A percentile compares a stretch with the other conserved stretches of the same genome.
Evolutionary conservation across 2,329 filamentous ascomycete species (phyloP).

Genomic region (Knufia fluminis): DNA sequence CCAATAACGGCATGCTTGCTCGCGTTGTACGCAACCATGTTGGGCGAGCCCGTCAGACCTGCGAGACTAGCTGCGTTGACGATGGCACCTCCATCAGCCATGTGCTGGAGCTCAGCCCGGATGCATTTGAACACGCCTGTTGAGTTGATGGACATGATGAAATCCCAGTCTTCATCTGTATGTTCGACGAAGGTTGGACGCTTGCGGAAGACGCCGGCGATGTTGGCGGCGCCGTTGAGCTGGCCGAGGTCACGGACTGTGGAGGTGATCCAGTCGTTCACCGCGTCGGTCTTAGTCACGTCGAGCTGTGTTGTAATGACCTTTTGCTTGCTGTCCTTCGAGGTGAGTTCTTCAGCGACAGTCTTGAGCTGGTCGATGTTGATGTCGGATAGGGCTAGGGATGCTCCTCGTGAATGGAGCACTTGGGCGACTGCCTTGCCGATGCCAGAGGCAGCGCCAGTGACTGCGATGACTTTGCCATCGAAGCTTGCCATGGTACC

Average conservation of each 20-base stretch:
- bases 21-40: conserved; percentile 33
- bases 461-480: conserved; percentile 11
- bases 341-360: conserved; percentile 12
- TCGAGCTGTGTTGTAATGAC: conserved; percentile 10
- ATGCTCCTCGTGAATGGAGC: conserved; percentile 14
- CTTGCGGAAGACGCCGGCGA: conserved; percentile 17
- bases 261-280: conserved; percentile 10
- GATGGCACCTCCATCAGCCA: conserved; percentile 12
- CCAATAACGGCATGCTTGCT: conserved; percentile 38
- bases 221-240: conserved; percentile 12
- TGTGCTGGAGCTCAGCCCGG: conserved; percentile 7
- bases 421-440: conserved; percentile 15
- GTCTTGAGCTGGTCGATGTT: conserved; percentile 10
- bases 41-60: conserved; percentile 9
- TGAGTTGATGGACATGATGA: conserved; percentile 8
- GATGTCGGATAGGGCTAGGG: conserved; percentile 13
- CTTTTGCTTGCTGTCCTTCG: conserved; percentile 6
- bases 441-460: conserved; percentile 15
- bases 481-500: neutral
- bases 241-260: conserved; percentile 6
- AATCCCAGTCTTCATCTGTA: conserved; percentile 2
- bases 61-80: conserved; percentile 17
- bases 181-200: no score
- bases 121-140: conserved; percentile 11
- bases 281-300: conserved; percentile 6